Evolutionary conservation across 768 basidiomycete genomes (phyloP).

Genomic region (Lactarius tabidus): DNA sequence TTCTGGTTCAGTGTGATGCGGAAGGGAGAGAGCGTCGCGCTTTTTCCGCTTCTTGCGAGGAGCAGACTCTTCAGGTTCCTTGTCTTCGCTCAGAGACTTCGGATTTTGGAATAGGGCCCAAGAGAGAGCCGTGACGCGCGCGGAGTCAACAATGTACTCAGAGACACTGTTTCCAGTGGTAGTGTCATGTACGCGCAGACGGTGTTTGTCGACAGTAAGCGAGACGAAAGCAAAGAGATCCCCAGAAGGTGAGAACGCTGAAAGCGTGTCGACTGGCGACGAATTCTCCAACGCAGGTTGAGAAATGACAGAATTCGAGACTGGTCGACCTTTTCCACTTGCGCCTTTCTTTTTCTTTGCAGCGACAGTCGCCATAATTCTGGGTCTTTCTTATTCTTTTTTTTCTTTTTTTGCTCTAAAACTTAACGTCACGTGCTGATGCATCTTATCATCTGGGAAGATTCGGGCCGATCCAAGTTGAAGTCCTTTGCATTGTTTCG

Average conservation of each 20-base stretch:
- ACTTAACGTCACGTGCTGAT: constrained; percentile 13
- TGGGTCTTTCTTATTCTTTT: neutral
- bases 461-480: constrained; percentile 4
- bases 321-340: constrained; percentile 47
- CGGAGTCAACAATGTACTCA: constrained; percentile 53
- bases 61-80: constrained; percentile 32
- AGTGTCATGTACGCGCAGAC: constrained; percentile 61
- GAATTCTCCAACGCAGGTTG: constrained; percentile 51
- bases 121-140: constrained; percentile 49
- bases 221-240: constrained; percentile 57
- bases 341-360: constrained; percentile 53
- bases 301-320: constrained; percentile 51
- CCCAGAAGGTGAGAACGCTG: constrained; percentile 56
- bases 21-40: constrained; percentile 33
- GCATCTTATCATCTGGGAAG: neutral
- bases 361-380: constrained; percentile 42
- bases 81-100: constrained; percentile 28
- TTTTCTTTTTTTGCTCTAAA: neutral
- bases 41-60: constrained; percentile 55
- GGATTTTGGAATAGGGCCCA: constrained; percentile 44
- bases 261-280: constrained; percentile 41
- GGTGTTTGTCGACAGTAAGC: constrained; percentile 67
- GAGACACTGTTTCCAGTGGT: constrained; percentile 50
- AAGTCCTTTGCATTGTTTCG: neutral
- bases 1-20: constrained; percentile 28